Percentiles rank a stretch among this genome's conserved stretches.
These are phyloP conservation scores for Leccinum boreale DNA, from an alignment of 768 basidiomycete genomes.

Conservation along the genomic window DNA sequence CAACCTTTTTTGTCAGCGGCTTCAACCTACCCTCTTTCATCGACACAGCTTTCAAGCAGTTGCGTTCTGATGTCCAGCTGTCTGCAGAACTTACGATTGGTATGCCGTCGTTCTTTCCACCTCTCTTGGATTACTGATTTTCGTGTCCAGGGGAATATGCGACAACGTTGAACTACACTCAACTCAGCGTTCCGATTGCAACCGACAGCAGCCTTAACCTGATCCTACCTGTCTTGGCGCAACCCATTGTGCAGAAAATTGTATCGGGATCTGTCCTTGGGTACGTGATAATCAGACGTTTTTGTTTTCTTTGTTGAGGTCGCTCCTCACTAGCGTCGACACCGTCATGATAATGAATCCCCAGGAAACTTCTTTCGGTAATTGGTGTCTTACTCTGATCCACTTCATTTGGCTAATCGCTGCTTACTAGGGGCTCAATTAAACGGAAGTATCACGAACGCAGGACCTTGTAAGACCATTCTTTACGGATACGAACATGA, in stretches of 20 bases:
- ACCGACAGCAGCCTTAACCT: conserved; percentile 63
- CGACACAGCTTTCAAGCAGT: conserved; percentile 60
- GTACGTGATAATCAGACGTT: conserved; percentile 25
- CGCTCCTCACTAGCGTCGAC: conserved; percentile 41
- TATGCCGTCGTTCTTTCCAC: conserved; percentile 12
- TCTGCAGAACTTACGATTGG: conserved; percentile 57
- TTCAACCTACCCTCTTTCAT: conserved; percentile 65
- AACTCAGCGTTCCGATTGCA: conserved; percentile 49
- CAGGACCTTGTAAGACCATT: conserved; percentile 62
- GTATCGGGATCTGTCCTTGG: conserved; percentile 55
- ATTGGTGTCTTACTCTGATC: background rate
- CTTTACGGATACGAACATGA: background rate
- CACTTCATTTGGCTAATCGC: conserved; percentile 1
- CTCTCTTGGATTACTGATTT: conserved; percentile 1
- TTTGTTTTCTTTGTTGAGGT: background rate
- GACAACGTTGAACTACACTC: conserved; percentile 61
- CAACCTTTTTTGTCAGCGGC: conserved; percentile 34
- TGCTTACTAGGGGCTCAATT: conserved; percentile 43
- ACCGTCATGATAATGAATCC: conserved; percentile 62
- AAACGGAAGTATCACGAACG: conserved; percentile 61
- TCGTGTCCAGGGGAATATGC: conserved; percentile 52
- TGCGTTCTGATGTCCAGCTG: conserved; percentile 59
- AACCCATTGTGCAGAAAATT: conserved; percentile 72
- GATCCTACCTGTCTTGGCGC: conserved; percentile 65
- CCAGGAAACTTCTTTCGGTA: conserved; percentile 55